Conservation (phyloP, 2,329 filamentous ascomycete genomes). For the Phyllosticta citribraziliensis region DNA sequence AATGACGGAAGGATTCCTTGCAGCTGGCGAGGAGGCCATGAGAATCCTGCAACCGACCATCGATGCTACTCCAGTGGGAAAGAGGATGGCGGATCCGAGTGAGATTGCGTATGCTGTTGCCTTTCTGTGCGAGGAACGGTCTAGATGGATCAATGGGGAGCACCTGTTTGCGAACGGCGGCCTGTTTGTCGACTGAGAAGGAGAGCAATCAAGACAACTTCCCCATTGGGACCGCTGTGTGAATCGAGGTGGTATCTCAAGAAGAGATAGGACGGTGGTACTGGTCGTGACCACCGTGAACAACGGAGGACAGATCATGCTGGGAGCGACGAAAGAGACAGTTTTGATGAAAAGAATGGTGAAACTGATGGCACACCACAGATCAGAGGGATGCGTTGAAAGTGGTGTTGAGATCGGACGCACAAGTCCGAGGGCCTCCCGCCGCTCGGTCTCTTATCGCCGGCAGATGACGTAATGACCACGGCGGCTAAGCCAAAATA, state of each 20-base stretch:
- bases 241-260: background rate
- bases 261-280: background rate
- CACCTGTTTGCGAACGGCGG: constrained; percentile 21
- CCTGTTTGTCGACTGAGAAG: constrained; percentile 14
- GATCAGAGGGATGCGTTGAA: background rate
- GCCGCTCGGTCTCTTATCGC: no score
- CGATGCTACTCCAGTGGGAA: constrained; percentile 33
- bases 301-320: background rate
- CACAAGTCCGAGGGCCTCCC: background rate
- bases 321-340: background rate
- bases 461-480: background rate
- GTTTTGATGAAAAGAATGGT: background rate
- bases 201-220: background rate
- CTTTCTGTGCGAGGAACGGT: constrained; percentile 35
- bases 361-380: background rate
- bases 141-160: constrained; percentile 40
- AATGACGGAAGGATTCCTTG: constrained; percentile 22
- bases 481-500: background rate
- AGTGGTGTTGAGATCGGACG: background rate
- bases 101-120: constrained; percentile 41
- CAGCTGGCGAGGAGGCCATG: constrained; percentile 32
- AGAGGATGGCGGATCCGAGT: constrained; percentile 33
- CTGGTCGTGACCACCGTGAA: background rate
- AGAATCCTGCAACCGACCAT: constrained; percentile 42
- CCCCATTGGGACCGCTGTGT: background rate